Base-by-base conservation (phyloP, 805 yeast genomes). In the Metschnikowia aberdeeniae region DNA sequence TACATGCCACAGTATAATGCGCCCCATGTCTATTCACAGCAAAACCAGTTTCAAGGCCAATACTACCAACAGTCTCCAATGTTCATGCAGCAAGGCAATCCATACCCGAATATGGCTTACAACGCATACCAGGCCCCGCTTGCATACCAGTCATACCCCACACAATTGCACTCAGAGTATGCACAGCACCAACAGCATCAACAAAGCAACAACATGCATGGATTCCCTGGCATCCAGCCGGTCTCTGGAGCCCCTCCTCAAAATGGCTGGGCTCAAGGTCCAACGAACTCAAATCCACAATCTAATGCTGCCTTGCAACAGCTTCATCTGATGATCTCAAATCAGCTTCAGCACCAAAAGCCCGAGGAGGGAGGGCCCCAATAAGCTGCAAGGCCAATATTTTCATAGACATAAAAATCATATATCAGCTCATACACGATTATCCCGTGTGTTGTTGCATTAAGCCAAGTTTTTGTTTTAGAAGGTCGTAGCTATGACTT, bases 301-400 rank as follows among this genome's bases (percentile, higher is more conserved):
- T 13, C 44, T 12, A 42, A 42, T 14, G 36, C 37, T 6, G 53
- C 57, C 5, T 50, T 51, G 36, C 55, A 49, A 13, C 55, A 53
- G 33, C 48, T 53, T 24, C 57, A 53, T 38, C 55, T 50, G 37
- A 39, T 52, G 49, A 55, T 53, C 33, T 51, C 52, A 13, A 49
- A 40, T 22, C 50, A 47, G 20, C 47, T 53, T n/a, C 32, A 30
- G 3, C 42, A 43, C 13, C 42, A 47, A 9, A 43, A 37, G 22
- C 35, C 32, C 14, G 36, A 7, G 14, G 39, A 34, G 20, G 44
- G 31, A 13, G 28, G 17, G 17, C 11, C 31, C 14, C 11, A 31
- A 14, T 39, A 13, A 14, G 10, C 13, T 6, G 13, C n/a, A 5
- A 29, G 32, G n/a, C 32, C 7, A 29, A 22, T 22, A 6, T 22